Conservation (phyloP, 1,284 basidiomycete genomes). For the Megacollybia platyphylla region DNA sequence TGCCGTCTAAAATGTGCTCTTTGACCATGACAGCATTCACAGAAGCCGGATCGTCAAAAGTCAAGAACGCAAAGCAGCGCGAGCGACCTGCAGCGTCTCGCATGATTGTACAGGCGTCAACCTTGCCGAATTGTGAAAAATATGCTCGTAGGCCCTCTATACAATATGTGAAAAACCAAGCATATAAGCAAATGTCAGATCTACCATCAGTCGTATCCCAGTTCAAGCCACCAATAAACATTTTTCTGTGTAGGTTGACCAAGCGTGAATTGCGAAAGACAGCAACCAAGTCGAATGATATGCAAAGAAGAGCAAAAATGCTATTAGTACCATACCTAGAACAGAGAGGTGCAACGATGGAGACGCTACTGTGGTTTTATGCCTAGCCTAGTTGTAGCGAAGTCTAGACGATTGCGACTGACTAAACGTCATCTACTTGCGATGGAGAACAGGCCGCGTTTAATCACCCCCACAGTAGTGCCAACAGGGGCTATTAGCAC, state of each 20-base stretch:
- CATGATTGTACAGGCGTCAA: slow-evolving; percentile 93
- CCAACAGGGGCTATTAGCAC: not conserved
- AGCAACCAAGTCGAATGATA: slow-evolving; percentile 19
- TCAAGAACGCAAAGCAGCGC: slow-evolving; percentile 89
- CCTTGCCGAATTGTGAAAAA: slow-evolving; percentile 83
- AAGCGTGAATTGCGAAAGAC: slow-evolving; percentile 8
- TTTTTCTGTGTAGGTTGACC: slow-evolving; percentile 61
- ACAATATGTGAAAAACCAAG: slow-evolving; percentile 25
- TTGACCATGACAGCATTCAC: slow-evolving; percentile 85
- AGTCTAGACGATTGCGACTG: slow-evolving; percentile 52
- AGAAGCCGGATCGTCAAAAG: slow-evolving; percentile 77
- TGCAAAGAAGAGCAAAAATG: slow-evolving; percentile 24
- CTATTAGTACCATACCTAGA: slow-evolving; percentile 73
- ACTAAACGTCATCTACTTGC: slow-evolving; percentile 24
- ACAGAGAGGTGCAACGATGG: slow-evolving; percentile 48
- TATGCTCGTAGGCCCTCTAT: slow-evolving; percentile 76
- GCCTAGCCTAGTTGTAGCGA: slow-evolving; percentile 62
- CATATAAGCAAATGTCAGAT: slow-evolving; percentile 22
- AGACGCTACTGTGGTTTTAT: slow-evolving; percentile 65
- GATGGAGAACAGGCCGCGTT: slow-evolving; percentile 2
- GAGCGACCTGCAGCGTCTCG: slow-evolving; percentile 85
- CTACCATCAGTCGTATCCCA: slow-evolving; percentile 87
- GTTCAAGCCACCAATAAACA: slow-evolving; percentile 94
- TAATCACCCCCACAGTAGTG: not conserved
- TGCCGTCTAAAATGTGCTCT: slow-evolving; percentile 87